Conservation (phyloP, 805 yeast species). For the Clavispora fructus region DNA sequence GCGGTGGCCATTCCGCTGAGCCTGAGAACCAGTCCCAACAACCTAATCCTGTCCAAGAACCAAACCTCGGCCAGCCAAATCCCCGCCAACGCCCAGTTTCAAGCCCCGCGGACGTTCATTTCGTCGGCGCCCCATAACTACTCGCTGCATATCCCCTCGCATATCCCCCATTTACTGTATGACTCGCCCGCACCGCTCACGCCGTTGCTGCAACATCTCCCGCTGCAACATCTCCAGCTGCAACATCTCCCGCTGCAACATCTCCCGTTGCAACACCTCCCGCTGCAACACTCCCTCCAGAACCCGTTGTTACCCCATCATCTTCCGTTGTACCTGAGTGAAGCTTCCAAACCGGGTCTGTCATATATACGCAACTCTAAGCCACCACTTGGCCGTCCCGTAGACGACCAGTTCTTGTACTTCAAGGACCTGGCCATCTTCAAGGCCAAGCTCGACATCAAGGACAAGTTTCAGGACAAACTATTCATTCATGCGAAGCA, state of each 20-base stretch:
- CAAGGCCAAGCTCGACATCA: not conserved
- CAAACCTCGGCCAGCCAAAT: too few species aligned
- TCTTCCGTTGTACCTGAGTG: not conserved
- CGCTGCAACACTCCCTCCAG: not conserved
- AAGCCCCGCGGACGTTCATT: not conserved
- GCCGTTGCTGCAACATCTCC: not conserved
- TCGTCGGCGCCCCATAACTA: constrained; percentile 3
- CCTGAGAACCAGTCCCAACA: too few species aligned
- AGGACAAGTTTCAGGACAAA: not conserved
- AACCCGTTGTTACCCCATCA: not conserved
- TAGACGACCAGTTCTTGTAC: constrained; percentile 1
- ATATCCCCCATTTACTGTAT: not conserved
- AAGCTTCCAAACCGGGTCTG: not conserved
- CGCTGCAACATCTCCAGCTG: too few species aligned
- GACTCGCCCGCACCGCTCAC: not conserved
- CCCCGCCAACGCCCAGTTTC: not conserved
- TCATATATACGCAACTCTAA: not conserved
- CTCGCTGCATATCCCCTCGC: constrained; percentile 4
- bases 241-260: not conserved
- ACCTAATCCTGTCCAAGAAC: too few species aligned
- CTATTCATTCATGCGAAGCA: constrained; percentile 6
- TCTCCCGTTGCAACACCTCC: not conserved
- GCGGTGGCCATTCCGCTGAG: too few species aligned
- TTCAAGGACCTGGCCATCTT: constrained; percentile 3
- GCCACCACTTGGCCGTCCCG: not conserved